phyloP scores from a whole-genome alignment of 2,329 filamentous ascomycete species.

The Ascochyta pisi region DNA sequence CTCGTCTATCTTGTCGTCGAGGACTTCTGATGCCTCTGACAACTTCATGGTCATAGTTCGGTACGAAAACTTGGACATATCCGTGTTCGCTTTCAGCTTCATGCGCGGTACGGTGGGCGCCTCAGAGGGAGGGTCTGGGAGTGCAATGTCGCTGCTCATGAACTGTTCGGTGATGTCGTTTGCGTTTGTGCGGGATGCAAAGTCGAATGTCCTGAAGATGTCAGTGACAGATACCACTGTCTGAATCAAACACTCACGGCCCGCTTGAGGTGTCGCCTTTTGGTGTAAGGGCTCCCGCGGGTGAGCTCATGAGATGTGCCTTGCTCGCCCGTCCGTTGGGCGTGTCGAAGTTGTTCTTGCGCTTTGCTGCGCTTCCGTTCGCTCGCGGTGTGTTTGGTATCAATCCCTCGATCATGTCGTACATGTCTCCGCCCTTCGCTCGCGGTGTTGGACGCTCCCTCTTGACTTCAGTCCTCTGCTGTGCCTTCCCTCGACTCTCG shows the following conservation, averaged over 20 bases:
- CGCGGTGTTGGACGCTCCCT: slow-evolving; percentile 67
- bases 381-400: slow-evolving; percentile 54
- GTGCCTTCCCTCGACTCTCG: slow-evolving; percentile 71
- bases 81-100: slow-evolving; percentile 83
- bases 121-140: slow-evolving; percentile 72
- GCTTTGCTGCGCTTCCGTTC: slow-evolving; percentile 58
- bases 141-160: slow-evolving; percentile 75
- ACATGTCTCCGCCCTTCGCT: slow-evolving; percentile 69
- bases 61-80: slow-evolving; percentile 89
- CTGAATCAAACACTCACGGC: slow-evolving; percentile 44
- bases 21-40: slow-evolving; percentile 87
- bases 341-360: slow-evolving; percentile 61
- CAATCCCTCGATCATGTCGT: slow-evolving; percentile 72
- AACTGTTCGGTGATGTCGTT: slow-evolving; percentile 80
- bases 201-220: slow-evolving; percentile 63
- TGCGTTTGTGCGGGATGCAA: slow-evolving; percentile 77
- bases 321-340: slow-evolving; percentile 55
- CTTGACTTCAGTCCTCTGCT: slow-evolving; percentile 67
- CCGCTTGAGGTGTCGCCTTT: slow-evolving; percentile 45
- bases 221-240: slow-evolving; percentile 4
- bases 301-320: slow-evolving; percentile 57
- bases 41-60: slow-evolving; percentile 95
- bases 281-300: slow-evolving; percentile 49
- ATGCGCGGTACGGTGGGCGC: slow-evolving; percentile 79
- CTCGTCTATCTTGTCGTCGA: slow-evolving; percentile 94